Conservation (phyloP, 331 rosid species). For the Quercus tomentella region DNA sequence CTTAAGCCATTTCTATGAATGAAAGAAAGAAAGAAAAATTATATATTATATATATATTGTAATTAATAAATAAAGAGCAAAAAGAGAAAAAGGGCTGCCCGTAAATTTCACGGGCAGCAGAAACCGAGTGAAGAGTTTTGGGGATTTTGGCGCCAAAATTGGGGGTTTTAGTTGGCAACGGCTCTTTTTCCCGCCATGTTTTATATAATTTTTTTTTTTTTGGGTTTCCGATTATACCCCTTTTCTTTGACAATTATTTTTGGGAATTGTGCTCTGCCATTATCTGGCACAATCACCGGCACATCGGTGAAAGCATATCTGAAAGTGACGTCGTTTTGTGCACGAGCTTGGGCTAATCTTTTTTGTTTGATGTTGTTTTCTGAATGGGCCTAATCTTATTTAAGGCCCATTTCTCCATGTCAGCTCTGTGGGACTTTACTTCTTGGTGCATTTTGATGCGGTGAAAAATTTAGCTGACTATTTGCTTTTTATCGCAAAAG, state of each 20-base stretch:
- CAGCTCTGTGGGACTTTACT: too few species aligned
- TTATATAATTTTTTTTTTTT: neutral
- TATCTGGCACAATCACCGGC: slow-evolving; percentile 43
- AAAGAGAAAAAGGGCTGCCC: slow-evolving; percentile 51
- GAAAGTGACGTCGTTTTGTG: slow-evolving; percentile 31
- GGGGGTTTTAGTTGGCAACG: slow-evolving; percentile 57
- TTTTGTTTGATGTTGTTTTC: neutral
- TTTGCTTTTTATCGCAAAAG: too few species aligned
- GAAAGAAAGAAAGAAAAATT: neutral
- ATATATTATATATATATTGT: too few species aligned
- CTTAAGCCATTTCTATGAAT: slow-evolving; percentile 11
- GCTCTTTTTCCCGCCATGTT: slow-evolving; percentile 90
- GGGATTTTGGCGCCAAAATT: slow-evolving; percentile 73
- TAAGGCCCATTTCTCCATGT: too few species aligned
- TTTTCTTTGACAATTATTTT: neutral
- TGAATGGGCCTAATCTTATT: neutral
- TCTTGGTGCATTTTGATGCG: neutral
- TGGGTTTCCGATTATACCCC: slow-evolving; percentile 33
- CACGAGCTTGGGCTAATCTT: slow-evolving; percentile 24
- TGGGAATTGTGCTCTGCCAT: slow-evolving; percentile 34
- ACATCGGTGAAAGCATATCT: neutral
- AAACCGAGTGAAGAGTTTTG: slow-evolving; percentile 33
- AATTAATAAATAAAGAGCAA: neutral
- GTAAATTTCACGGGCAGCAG: slow-evolving; percentile 65
- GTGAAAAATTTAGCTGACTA: too few species aligned